Conservation (phyloP, 2,329 filamentous ascomycete species). For the Uncinocarpus reesii region DNA sequence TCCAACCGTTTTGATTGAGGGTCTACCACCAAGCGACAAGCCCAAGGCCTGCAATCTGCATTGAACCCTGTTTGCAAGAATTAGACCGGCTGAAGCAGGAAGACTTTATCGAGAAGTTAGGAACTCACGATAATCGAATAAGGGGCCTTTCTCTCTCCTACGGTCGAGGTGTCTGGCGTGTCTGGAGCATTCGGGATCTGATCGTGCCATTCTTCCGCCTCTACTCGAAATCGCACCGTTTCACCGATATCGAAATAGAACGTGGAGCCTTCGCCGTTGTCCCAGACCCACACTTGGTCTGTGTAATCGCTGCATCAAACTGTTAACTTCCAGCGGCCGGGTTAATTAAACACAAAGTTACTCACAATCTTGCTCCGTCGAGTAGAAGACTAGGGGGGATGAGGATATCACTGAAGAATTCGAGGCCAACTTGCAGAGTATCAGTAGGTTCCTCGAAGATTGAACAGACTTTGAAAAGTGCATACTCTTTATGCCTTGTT, state of each 20-base stretch:
- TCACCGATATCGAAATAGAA: slow-evolving; percentile 88
- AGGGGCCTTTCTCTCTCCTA: slow-evolving; percentile 49
- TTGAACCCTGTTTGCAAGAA: slow-evolving; percentile 32
- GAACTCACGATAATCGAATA: slow-evolving; percentile 37
- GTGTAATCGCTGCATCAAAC: slow-evolving; percentile 49
- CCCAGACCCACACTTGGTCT: slow-evolving; percentile 79
- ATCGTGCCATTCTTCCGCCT: slow-evolving; percentile 85
- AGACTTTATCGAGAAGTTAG: neutral
- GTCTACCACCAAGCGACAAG: slow-evolving; percentile 38
- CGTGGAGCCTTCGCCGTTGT: slow-evolving; percentile 56
- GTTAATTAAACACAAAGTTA: slow-evolving; percentile 14
- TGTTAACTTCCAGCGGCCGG: neutral
- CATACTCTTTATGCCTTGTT: slow-evolving; percentile 61
- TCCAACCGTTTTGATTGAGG: no score
- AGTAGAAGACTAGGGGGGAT: slow-evolving; percentile 66
- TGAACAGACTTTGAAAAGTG: slow-evolving; percentile 4
- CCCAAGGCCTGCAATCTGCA: slow-evolving; percentile 39
- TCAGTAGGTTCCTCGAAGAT: slow-evolving; percentile 14
- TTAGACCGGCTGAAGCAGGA: slow-evolving; percentile 1
- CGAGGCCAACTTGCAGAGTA: slow-evolving; percentile 54
- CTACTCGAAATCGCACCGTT: slow-evolving; percentile 73
- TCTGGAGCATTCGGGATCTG: slow-evolving; percentile 64
- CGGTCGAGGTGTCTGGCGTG: slow-evolving; percentile 48
- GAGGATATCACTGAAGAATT: slow-evolving; percentile 91
- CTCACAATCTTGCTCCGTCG: slow-evolving; percentile 65